These are phyloP conservation scores for Acacia confusa DNA, from an alignment of 306 rosid genomes.

Conservation along the genomic window DNA sequence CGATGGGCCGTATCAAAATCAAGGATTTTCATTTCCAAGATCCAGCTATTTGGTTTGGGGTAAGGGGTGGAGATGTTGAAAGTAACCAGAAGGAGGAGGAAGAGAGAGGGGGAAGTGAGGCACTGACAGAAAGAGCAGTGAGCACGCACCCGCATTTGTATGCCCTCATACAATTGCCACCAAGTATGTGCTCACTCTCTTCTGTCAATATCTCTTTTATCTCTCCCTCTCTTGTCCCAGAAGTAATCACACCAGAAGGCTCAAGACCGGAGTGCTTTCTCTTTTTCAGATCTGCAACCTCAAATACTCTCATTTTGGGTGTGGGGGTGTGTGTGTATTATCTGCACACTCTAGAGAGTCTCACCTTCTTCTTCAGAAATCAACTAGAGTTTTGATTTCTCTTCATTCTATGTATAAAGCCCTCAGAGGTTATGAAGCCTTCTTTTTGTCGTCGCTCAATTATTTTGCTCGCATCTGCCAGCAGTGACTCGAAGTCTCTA, in stretches of 20 bases:
- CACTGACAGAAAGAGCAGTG: conserved; percentile 52
- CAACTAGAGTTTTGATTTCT: background rate
- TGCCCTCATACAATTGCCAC: conserved; percentile 46
- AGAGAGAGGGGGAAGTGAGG: background rate
- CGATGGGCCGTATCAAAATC: no score
- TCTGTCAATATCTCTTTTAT: conserved; percentile 48
- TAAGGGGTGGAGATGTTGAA: no score
- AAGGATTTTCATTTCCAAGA: no score
- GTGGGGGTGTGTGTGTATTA: background rate
- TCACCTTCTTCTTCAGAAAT: background rate
- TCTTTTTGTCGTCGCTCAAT: background rate
- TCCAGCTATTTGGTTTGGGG: no score
- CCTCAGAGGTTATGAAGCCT: background rate
- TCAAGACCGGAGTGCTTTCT: background rate
- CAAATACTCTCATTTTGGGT: conserved; percentile 9
- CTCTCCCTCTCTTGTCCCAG: background rate
- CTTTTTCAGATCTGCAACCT: conserved; percentile 25
- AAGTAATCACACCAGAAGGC: background rate
- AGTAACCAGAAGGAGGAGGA: background rate
- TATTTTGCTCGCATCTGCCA: background rate
- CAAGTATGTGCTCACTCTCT: conserved; percentile 75
- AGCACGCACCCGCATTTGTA: conserved; percentile 53
- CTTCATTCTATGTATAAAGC: background rate
- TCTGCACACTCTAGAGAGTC: background rate
- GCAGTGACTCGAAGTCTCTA: background rate